phyloP scores from a whole-genome alignment of 2,329 filamentous ascomycete species.

The Cordyceps cateniannulata region DNA sequence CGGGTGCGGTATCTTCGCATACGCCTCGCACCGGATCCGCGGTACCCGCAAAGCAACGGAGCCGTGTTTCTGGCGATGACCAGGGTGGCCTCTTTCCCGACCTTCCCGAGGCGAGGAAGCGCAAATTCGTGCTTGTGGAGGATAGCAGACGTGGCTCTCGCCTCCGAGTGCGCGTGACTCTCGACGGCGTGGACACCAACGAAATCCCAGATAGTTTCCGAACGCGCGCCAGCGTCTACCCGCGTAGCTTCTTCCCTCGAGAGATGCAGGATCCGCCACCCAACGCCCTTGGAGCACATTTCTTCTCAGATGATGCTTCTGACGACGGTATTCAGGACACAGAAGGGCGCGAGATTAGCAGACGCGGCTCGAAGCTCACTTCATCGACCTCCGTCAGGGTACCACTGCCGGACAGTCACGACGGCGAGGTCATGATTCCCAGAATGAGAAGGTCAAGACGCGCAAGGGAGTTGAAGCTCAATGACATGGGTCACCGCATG shows the following conservation, averaged over 20 bases:
- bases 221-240: slow-evolving; percentile 82
- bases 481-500: slow-evolving; percentile 91
- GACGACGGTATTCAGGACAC: slow-evolving; percentile 49
- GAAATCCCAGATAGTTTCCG: slow-evolving; percentile 96
- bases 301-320: slow-evolving; percentile 61
- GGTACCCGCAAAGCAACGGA: slow-evolving; percentile 46
- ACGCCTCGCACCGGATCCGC: slow-evolving; percentile 23
- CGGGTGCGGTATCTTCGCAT: slow-evolving; percentile 60
- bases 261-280: slow-evolving; percentile 87
- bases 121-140: slow-evolving; percentile 95
- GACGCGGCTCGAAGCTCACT: slow-evolving; percentile 27
- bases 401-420: slow-evolving; percentile 59
- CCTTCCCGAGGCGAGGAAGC: slow-evolving; percentile 81
- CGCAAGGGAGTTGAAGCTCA: slow-evolving; percentile 80
- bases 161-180: slow-evolving; percentile 81
- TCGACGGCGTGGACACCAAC: slow-evolving; percentile 90
- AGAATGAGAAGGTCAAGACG: slow-evolving; percentile 63
- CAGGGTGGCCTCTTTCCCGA: slow-evolving; percentile 68
- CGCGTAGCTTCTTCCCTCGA: slow-evolving; percentile 83
- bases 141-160: slow-evolving; percentile 75
- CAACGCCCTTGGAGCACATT: slow-evolving; percentile 65
- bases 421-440: slow-evolving; percentile 69
- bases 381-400: slow-evolving; percentile 48
- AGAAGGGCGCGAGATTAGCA: slow-evolving; percentile 38
- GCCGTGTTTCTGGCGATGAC: slow-evolving; percentile 25